phyloP scores from a whole-genome alignment of 345 rosid species.

The Moricandia arvensis region DNA sequence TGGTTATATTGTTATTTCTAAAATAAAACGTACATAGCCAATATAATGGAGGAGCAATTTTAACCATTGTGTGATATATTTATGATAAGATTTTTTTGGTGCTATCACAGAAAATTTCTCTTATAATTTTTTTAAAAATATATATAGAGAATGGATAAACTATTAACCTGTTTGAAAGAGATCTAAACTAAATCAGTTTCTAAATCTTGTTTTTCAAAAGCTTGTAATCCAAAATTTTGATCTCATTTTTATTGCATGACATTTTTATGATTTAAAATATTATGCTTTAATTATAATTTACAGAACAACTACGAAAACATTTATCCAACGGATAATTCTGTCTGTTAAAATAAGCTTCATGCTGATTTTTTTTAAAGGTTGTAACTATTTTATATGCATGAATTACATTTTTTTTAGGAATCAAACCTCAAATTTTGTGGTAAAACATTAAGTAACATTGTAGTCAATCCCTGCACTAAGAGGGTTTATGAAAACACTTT shows the following conservation, averaged over 20 bases:
- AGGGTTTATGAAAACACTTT: neutral
- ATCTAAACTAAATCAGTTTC: neutral
- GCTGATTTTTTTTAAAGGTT: neutral
- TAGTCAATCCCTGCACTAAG: neutral
- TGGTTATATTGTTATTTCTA: too few relatives aligned
- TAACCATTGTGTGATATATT: too few relatives aligned
- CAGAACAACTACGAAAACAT: neutral
- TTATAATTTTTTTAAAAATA: too few relatives aligned
- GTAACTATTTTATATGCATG: neutral
- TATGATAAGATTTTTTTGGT: too few relatives aligned
- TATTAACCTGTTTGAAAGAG: neutral
- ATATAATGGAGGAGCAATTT: too few relatives aligned
- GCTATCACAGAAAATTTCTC: too few relatives aligned
- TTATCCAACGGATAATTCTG: too few relatives aligned
- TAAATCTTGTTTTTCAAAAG: neutral
- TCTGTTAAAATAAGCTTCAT: neutral
- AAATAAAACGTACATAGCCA: too few relatives aligned
- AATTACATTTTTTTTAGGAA: neutral
- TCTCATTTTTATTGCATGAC: neutral
- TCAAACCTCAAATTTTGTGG: neutral
- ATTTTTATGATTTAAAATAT: too few relatives aligned
- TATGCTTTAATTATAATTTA: too few relatives aligned
- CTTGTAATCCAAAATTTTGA: neutral
- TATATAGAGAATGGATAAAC: neutral
- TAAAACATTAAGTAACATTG: neutral